A percentile compares a stretch with the other conserved stretches of the same genome.
These are phyloP conservation scores for Aspergillus luchuensis DNA, from an alignment of 2,329 filamentous ascomycete genomes.

Conservation along the genomic window DNA sequence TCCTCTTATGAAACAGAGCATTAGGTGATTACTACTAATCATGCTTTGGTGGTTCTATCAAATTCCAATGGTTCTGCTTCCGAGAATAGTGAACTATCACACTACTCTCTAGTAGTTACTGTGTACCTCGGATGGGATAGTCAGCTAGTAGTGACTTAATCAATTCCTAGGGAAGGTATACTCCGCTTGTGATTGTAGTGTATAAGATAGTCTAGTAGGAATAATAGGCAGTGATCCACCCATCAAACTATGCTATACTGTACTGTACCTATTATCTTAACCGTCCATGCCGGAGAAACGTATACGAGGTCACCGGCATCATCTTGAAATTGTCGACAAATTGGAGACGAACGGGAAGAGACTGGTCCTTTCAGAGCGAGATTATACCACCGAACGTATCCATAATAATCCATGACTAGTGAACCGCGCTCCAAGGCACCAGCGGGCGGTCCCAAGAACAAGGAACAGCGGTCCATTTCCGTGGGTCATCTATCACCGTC, in stretches of 20 bases:
- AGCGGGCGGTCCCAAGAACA: slow-evolving; percentile 21
- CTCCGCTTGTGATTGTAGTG: not conserved
- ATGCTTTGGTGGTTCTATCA: not conserved
- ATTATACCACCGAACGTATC: slow-evolving; percentile 1
- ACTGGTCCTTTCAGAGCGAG: not conserved
- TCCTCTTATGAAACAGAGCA: not conserved
- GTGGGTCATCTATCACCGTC: slow-evolving; percentile 24
- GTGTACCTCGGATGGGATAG: too few relatives aligned
- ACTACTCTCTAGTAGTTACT: too few relatives aligned
- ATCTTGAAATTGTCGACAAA: not conserved
- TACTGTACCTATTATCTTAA: not conserved
- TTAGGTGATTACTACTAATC: not conserved
- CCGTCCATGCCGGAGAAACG: not conserved
- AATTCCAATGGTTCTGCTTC: not conserved
- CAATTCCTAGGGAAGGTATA: not conserved
- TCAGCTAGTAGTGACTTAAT: too few relatives aligned
- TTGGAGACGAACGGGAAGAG: not conserved
- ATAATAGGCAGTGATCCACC: too few relatives aligned
- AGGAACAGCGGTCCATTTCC: slow-evolving; percentile 25
- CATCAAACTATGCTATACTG: too few relatives aligned
- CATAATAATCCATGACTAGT: not conserved
- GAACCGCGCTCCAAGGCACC: slow-evolving; percentile 6
- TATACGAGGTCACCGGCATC: not conserved
- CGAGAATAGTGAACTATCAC: not conserved
- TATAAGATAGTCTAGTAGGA: not conserved